Evolutionary conservation across 192 early-diverging fungal genomes (phyloP), one percentile per base, ranked within the genome.

Genomic region (Coemansia sp.): DNA sequence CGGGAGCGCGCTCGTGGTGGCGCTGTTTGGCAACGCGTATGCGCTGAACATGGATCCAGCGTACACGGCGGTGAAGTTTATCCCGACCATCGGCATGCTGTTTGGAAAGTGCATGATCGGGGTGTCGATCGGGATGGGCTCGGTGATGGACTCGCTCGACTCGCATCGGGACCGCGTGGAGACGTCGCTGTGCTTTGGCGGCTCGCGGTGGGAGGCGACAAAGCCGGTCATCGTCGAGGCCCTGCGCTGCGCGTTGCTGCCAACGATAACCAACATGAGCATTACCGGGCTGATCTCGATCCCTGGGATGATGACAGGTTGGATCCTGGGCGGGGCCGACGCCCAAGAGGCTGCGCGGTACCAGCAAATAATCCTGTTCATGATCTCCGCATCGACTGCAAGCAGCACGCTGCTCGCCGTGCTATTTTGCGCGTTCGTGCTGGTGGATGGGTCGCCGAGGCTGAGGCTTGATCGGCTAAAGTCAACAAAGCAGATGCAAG

Each of bases 11-110:
- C 28, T 66, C 6, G 29, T 38, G 2, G 54, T 66, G 24, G 60
- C 60, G 16, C 12, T 71, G 55, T 67, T 68, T 45, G 59, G 73
- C 45, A 74, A 65, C 53, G 73, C 67, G 5, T 86, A 83, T 54
- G 88, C 90, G 24, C 81, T 95, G 56, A 81, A 85, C 19, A 84
- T 86, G 60, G 60, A 67, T 21, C 91, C 91, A 3, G 86, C 89
- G 54, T 89, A 83, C 63, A 71, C 81, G 16, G 88, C 93, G 10
- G 76, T 75, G 19, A 84, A 88, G 66, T 95, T 92, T 60, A 91
- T 95, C 47, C 91, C 93, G 19, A 91, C 88, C 1, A 73, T 95
- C 6, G 93, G 91, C 29, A 95, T 95, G 93, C 67, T 95, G 29
- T 83, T 93, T 16, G 92, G 91, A 38, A 93, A 91, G 59, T 75